These are phyloP conservation scores for Calonectria hongkongensis DNA, from an alignment of 2,329 filamentous ascomycete species.

Conservation along the genomic window DNA sequence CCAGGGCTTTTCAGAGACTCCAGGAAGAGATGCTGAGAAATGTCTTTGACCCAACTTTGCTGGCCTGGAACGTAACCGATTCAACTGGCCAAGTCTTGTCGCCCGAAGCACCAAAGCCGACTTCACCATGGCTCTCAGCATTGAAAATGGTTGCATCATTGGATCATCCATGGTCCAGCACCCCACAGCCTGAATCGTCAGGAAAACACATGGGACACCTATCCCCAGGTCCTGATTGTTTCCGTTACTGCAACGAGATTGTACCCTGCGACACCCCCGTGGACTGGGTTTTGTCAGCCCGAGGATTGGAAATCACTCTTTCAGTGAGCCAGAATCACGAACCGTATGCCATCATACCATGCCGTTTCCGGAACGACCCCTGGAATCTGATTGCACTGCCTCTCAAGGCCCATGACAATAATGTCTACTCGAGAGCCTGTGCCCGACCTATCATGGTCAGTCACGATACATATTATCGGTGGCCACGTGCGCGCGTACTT, in stretches of 20 bases:
- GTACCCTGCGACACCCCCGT: neutral
- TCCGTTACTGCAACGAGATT: neutral
- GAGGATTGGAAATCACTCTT: conserved; percentile 8
- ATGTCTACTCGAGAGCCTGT: neutral
- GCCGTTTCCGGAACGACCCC: neutral
- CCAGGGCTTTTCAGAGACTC: neutral
- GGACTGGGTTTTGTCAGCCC: neutral
- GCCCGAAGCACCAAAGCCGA: neutral
- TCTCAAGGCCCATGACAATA: neutral
- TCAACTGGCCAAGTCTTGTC: neutral
- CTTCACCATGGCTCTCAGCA: neutral
- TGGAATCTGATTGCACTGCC: neutral
- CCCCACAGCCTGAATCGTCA: neutral
- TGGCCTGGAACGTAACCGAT: neutral
- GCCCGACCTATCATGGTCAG: neutral
- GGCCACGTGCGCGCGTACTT: neutral
- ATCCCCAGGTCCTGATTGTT: neutral
- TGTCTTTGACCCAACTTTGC: neutral
- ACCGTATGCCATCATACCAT: neutral
- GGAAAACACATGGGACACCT: neutral
- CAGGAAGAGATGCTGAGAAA: conserved; percentile 8
- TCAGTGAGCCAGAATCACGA: neutral
- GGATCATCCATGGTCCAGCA: neutral
- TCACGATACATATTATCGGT: neutral
- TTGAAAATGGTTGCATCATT: neutral